Evolutionary conservation across 2,329 filamentous ascomycete genomes (phyloP).

Genomic region (Zymoseptoria ardabiliae): DNA sequence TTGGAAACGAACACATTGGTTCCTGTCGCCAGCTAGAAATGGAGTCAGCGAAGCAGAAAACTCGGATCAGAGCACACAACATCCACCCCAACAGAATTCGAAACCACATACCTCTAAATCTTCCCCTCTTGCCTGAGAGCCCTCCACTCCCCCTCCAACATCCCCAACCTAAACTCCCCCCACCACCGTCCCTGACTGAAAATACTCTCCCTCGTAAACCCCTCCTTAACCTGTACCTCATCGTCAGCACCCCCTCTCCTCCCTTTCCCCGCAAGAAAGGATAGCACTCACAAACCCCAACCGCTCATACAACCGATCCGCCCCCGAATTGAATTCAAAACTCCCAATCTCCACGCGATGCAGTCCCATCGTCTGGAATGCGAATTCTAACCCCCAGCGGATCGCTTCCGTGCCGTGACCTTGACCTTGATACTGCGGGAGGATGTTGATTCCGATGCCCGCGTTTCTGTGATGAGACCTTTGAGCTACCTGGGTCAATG

Average conservation of each 20-base stretch:
- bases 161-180: slow-evolving; percentile 30
- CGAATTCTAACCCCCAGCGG: slow-evolving; percentile 42
- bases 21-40: too few relatives aligned
- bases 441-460: slow-evolving; percentile 36
- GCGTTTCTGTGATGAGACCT: slow-evolving; percentile 36
- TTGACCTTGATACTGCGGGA: slow-evolving; percentile 30
- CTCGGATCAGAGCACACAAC: too few relatives aligned
- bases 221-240: too few relatives aligned
- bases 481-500: slow-evolving; percentile 18
- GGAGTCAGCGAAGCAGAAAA: too few relatives aligned
- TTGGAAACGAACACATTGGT: too few relatives aligned
- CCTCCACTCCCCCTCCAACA: slow-evolving; percentile 38
- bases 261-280: too few relatives aligned
- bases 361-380: slow-evolving; percentile 38
- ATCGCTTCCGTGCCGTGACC: slow-evolving; percentile 45
- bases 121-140: slow-evolving; percentile 4
- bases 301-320: slow-evolving; percentile 37
- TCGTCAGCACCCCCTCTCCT: too few relatives aligned
- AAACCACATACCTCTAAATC: neutral
- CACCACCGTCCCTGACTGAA: slow-evolving; percentile 38
- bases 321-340: slow-evolving; percentile 40
- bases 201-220: slow-evolving; percentile 35
- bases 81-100: too few relatives aligned
- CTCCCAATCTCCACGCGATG: slow-evolving; percentile 39
- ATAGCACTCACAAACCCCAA: slow-evolving; percentile 42